phyloP scores from a whole-genome alignment of 2,329 filamentous ascomycete genomes.

The Volutella citrinella region DNA sequence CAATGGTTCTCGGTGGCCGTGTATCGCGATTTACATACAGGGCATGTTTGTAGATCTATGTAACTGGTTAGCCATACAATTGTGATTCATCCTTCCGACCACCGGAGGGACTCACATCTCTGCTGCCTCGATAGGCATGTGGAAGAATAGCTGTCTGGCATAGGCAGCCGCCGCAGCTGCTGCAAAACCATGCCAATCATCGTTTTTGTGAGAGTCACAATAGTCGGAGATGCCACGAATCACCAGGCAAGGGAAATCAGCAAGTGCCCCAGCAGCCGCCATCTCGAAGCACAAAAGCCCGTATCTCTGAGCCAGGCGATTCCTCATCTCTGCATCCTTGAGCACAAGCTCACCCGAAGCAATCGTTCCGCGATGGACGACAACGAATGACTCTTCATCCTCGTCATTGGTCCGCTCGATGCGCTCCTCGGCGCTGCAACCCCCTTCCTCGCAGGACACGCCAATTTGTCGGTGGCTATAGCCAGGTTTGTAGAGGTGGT shows the following conservation, averaged over 20 bases:
- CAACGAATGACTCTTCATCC: conserved; percentile 5
- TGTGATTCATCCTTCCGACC: conserved; percentile 1
- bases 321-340: conserved; percentile 13
- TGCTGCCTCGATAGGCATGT: conserved; percentile 8
- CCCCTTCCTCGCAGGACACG: conserved; percentile 8
- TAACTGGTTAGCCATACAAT: too few species aligned
- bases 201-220: conserved; percentile 15
- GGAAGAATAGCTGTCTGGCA: conserved; percentile 12
- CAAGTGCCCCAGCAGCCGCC: conserved; percentile 14
- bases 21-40: too few species aligned
- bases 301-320: conserved; percentile 8
- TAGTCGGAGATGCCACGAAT: conserved; percentile 17
- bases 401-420: conserved; percentile 9
- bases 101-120: not conserved
- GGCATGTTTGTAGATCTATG: too few species aligned
- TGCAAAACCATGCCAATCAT: conserved; percentile 9
- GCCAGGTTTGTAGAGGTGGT: conserved; percentile 9
- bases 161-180: conserved; percentile 10
- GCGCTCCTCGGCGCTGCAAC: conserved; percentile 6
- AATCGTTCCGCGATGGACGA: conserved; percentile 17
- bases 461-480: conserved; percentile 5
- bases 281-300: conserved; percentile 16
- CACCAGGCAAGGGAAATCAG: conserved; percentile 12
- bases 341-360: conserved; percentile 15
- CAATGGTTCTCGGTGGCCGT: too few species aligned